Evolutionary conservation across 805 yeast genomes (phyloP).

Genomic region (Vanderwaltozyma polyspora): DNA sequence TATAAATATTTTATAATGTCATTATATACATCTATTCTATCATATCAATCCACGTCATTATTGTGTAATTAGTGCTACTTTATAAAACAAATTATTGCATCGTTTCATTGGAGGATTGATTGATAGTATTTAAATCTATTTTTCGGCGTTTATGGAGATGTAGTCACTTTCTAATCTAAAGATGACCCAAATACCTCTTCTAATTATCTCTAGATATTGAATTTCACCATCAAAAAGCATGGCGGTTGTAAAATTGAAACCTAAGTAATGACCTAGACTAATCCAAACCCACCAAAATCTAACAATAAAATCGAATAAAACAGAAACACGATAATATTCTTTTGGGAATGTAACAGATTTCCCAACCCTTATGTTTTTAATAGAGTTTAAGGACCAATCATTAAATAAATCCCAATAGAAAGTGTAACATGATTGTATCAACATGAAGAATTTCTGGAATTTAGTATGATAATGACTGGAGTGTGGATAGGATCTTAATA

Average conservation of each 20-base stretch:
- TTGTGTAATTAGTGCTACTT: too few species aligned
- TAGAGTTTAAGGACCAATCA: conserved; percentile 75
- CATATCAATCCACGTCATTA: too few species aligned
- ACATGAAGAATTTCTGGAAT: conserved; percentile 31
- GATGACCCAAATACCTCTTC: conserved; percentile 88
- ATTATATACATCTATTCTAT: too few species aligned
- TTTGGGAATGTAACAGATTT: conserved; percentile 10
- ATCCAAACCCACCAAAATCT: conserved; percentile 69
- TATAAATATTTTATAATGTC: too few species aligned
- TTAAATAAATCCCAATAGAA: conserved; percentile 80
- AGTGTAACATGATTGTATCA: conserved; percentile 64
- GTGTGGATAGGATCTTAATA: conserved; percentile 7
- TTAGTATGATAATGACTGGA: conserved; percentile 1
- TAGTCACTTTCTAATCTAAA: conserved; percentile 76
- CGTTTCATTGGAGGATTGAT: too few species aligned
- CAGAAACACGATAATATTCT: conserved; percentile 34
- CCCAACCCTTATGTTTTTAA: conserved; percentile 21
- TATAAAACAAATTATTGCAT: too few species aligned
- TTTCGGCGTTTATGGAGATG: too few species aligned
- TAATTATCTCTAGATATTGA: conserved; percentile 61
- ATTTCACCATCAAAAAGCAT: conserved; percentile 35
- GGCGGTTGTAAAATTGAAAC: not conserved
- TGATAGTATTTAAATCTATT: too few species aligned
- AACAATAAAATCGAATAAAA: conserved; percentile 47
- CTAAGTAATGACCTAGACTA: conserved; percentile 18